Conservation (phyloP, 768 basidiomycete species). For the Melanogaster broomeanus region DNA sequence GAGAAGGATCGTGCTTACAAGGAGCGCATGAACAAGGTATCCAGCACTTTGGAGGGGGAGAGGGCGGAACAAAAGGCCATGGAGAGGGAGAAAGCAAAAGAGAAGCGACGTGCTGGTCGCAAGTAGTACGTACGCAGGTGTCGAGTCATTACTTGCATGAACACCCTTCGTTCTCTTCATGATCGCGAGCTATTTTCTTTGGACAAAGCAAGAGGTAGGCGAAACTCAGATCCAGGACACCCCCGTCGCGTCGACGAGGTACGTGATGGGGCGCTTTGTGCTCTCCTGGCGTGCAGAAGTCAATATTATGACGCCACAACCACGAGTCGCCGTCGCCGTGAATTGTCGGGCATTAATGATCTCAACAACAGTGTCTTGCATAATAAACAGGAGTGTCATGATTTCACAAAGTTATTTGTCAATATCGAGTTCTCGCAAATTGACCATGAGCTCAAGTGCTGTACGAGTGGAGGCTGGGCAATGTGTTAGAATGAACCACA, state of each 20-base stretch:
- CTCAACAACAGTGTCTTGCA: no score
- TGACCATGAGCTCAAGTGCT: slow-evolving; percentile 77
- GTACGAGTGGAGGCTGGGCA: slow-evolving; percentile 76
- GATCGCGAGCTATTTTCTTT: slow-evolving; percentile 2
- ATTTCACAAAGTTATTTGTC: no score
- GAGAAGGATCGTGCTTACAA: slow-evolving; percentile 85
- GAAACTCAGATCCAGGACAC: no score
- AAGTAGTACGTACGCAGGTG: slow-evolving; percentile 43
- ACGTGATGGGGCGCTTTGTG: no score
- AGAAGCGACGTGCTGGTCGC: slow-evolving; percentile 75
- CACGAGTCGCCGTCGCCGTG: no score
- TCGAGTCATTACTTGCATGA: neutral
- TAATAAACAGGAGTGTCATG: no score
- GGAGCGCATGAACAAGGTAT: slow-evolving; percentile 81
- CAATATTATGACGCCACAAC: no score
- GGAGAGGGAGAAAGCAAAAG: slow-evolving; percentile 79
- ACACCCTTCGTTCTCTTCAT: no score
- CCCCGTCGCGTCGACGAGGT: no score
- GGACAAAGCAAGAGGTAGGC: no score
- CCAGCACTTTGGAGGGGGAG: slow-evolving; percentile 77
- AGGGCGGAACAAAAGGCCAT: slow-evolving; percentile 93
- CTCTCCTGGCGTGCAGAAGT: no score
- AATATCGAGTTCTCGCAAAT: slow-evolving; percentile 78
- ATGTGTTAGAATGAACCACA: slow-evolving; percentile 16
- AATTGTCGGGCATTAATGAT: no score